These are phyloP conservation scores for Perkinsus chesapeaki DNA, from an alignment of 169 alveolate genomes.

Conservation along the genomic window DNA sequence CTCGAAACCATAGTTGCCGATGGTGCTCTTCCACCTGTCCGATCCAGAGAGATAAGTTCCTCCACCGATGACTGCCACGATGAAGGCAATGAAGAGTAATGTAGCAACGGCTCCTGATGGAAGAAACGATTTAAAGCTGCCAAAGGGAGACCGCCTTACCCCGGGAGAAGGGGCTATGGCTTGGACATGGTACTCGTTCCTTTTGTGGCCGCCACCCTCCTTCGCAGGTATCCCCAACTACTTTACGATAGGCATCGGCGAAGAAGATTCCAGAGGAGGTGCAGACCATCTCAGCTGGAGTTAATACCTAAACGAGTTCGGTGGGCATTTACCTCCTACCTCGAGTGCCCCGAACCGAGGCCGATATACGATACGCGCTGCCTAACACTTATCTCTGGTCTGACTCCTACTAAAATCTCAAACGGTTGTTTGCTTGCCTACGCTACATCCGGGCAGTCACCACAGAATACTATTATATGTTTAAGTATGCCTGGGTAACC, in stretches of 20 bases:
- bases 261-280: constrained; percentile 53
- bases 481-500: too few relatives aligned
- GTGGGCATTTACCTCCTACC: too few relatives aligned
- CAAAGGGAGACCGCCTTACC: constrained; percentile 18
- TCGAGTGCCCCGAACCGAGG: too few relatives aligned
- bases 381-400: too few relatives aligned
- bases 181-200: constrained; percentile 84
- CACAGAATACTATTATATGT: too few relatives aligned
- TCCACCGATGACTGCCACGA: neutral
- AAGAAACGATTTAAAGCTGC: neutral
- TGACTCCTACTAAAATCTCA: too few relatives aligned
- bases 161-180: constrained; percentile 63
- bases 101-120: neutral
- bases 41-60: neutral
- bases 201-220: constrained; percentile 89
- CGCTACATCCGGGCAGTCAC: too few relatives aligned
- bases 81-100: neutral
- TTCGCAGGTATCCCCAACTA: constrained; percentile 91
- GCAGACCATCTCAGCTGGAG: constrained; percentile 28
- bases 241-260: constrained; percentile 83
- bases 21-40: neutral
- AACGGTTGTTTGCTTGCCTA: too few relatives aligned
- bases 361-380: too few relatives aligned
- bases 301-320: neutral
- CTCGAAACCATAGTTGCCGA: neutral